phyloP scores from a whole-genome alignment of 2,329 filamentous ascomycete species.

The Elsinoe batatas region DNA sequence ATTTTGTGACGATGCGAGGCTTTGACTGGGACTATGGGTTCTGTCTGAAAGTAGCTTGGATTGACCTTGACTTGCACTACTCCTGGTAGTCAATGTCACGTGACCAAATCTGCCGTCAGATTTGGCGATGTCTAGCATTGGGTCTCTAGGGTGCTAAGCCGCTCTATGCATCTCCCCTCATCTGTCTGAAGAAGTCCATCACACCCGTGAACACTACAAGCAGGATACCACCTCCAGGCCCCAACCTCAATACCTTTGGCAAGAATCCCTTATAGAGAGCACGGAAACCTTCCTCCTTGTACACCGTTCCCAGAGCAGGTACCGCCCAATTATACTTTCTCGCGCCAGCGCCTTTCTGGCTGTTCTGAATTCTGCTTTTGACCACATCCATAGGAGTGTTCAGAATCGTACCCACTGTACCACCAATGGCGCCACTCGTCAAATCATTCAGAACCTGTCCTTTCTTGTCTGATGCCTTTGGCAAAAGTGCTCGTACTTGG shows the following conservation, averaged over 20 bases:
- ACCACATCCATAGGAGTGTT: constrained; percentile 97
- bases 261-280: constrained; percentile 97
- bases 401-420: constrained; percentile 79
- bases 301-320: constrained; percentile 73
- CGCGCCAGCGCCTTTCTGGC: constrained; percentile 61
- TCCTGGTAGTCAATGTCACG: no score
- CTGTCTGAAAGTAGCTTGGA: no score
- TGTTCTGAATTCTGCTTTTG: constrained; percentile 97
- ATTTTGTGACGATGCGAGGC: no score
- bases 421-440: constrained; percentile 75
- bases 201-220: constrained; percentile 80
- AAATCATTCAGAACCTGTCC: constrained; percentile 80
- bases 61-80: no score
- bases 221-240: constrained; percentile 63
- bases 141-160: not conserved
- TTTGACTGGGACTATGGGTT: no score
- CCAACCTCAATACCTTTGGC: constrained; percentile 78
- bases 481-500: constrained; percentile 80
- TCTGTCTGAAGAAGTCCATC: constrained; percentile 83
- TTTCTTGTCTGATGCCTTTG: constrained; percentile 68
- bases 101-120: no score
- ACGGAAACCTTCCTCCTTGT: constrained; percentile 82
- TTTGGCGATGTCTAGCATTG: no score
- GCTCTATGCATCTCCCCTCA: constrained; percentile 37
- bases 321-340: constrained; percentile 99